Percentiles rank a stretch among this genome's conserved stretches.
Evolutionary conservation across 192 early-diverging fungal genomes (phyloP).

Genomic region (Mortierella claussenii): DNA sequence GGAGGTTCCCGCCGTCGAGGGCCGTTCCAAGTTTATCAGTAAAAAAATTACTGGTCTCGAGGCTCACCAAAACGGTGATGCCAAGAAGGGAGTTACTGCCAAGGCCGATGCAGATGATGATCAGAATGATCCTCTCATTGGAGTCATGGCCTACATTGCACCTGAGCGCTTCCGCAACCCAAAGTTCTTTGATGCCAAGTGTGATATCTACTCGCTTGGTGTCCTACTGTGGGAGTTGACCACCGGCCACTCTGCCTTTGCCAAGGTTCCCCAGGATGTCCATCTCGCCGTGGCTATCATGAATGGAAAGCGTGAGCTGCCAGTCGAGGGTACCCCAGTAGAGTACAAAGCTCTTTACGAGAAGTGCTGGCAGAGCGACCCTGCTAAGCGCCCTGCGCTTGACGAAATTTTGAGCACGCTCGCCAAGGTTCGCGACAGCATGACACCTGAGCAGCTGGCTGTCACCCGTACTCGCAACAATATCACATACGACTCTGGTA

Average conservation of each 20-base stretch:
- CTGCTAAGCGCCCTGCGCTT: constrained; percentile 28
- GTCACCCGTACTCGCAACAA: constrained; percentile 19
- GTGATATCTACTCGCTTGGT: constrained; percentile 54
- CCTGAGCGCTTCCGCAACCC: constrained; percentile 52
- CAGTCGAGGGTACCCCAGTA: constrained; percentile 40
- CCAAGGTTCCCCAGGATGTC: constrained; percentile 31
- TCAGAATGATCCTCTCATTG: constrained; percentile 36
- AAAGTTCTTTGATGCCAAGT: constrained; percentile 39
- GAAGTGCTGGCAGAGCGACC: constrained; percentile 47
- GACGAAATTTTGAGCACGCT: constrained; percentile 26
- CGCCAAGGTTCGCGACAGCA: constrained; percentile 22
- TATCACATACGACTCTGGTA: constrained; percentile 24
- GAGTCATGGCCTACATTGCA: constrained; percentile 51
- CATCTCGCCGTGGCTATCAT: constrained; percentile 39
- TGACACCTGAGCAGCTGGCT: constrained; percentile 29
- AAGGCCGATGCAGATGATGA: constrained; percentile 6
- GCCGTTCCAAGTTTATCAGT: constrained; percentile 33
- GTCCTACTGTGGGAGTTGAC: constrained; percentile 55
- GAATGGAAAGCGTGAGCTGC: constrained; percentile 50
- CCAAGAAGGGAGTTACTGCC: not conserved
- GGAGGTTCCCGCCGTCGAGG: not conserved
- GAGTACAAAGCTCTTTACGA: constrained; percentile 48
- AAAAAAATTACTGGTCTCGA: constrained; percentile 16
- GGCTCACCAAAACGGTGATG: not conserved
- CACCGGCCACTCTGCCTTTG: constrained; percentile 36